Base-by-base conservation (phyloP, 768 basidiomycete genomes). In the Panaeolus papilionaceus region DNA sequence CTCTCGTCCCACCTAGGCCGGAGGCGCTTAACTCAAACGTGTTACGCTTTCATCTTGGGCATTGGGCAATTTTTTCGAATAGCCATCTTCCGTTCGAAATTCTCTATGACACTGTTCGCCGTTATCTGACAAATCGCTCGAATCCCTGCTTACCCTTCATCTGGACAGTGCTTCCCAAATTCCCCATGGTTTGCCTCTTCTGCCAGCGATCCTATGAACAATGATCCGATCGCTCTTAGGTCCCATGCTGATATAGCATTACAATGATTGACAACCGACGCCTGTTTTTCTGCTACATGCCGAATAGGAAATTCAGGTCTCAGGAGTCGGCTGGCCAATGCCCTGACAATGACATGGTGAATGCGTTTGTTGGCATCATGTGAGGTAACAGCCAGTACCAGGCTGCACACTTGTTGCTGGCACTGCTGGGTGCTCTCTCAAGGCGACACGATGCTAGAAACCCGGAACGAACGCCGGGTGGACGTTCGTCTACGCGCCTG, bases 161-260 rank as follows among this genome's bases (percentile, higher is more conserved):
- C 33, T 18, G 47, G 12, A 51, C 12, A 20, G 26, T 58, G 1
- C 54, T 28, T 58, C 10, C 28, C 16, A 12, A 33, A 20, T 49
- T 49, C 47, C 26, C 33, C 2, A 33, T 33, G 33, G 33, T 5
- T 33, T 14, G 14, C 10, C 4, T 51, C 20, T n/a, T 51, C 47
- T 51, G 47, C 47, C 12, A 26, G 54, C 14, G 14, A 28, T 37
- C 12, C 26, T 58, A 28, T 37, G 28, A 2, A 7, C 47, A 23
- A 58, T 58, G 54, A 58, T 58, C 54, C 54, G 54, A 58, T 58
- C 12, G 54, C 12, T 58, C 54, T 33, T 37, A 12, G 54, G 54
- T 33, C 54, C 10, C 26, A 58, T 58, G 54, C 11, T 11, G 11
- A 33, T 37, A 37, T 16, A 7, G 18, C n/a, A 45, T 58, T 16